Base-by-base conservation (phyloP, 257 asterid genomes). In the Cruciata laevipes region DNA sequence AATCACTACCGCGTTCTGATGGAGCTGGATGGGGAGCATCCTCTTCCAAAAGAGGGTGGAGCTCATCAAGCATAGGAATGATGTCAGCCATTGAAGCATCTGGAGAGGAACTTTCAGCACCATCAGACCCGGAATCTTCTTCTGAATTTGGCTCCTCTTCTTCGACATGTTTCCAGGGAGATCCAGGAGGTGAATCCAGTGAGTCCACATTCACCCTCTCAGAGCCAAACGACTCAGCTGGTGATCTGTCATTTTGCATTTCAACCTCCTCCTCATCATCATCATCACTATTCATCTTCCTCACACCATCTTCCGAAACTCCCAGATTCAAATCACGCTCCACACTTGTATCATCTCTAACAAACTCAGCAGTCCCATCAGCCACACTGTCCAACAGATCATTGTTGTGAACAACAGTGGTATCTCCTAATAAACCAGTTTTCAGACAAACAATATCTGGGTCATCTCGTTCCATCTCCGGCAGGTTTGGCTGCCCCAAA, bases 81-180 rank as follows among this genome's bases (percentile, higher is more conserved):
- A 89, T 87, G 76, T 92, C 98, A 65, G 96, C 87, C 96, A 91
- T 78, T 21, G 98, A 89, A 40, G 98, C 95, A 79, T 89, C 96
- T 0, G 96, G 96, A 69, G 98, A 92, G 12, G 95, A 92, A 72
- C 96, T 92, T 83, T 92, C 96, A 5, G 90, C 95, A 33, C 84
- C 67, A 76, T 80, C 89, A 13, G 96, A 92, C 38, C 75, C 96
- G 32, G 89, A 84, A 77, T 91, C 95, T 1, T 53, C 83, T 40
- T 71, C 76, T 21, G 37, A 61, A 59, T 77, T 78, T 23, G 69
- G 78, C 9, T 80, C 79, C 52, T 63, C 84, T 16, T 62, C 85
- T 21, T 72, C 79, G 65, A 69, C 82, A 23, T 64, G 84, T 63
- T 76, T 79, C 81, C 80, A 79, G 56, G 83, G 83, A 14, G 83